Evolutionary conservation across 1,284 basidiomycete species (phyloP).

Genomic region (Naganishia albida): DNA sequence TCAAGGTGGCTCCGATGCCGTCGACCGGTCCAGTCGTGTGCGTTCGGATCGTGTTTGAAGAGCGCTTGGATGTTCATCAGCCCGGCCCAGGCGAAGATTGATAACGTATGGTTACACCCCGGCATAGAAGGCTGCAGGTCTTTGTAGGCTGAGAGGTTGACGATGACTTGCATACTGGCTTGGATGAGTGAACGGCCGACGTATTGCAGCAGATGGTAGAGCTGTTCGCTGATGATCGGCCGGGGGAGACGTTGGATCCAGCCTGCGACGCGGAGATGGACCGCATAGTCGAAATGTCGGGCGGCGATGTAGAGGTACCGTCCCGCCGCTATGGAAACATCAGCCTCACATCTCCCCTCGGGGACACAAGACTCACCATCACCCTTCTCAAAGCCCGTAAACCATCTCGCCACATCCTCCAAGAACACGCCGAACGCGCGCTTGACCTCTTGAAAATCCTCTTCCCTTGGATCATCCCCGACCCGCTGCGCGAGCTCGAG

Average conservation of each 20-base stretch:
- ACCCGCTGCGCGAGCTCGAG: not conserved
- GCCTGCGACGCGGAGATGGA: slow-evolving; percentile 8
- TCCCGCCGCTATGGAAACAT: not conserved
- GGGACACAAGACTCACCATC: not conserved
- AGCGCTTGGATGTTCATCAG: slow-evolving; percentile 16
- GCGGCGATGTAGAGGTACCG: slow-evolving; percentile 17
- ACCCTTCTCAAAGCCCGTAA: not conserved
- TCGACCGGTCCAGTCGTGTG: slow-evolving; percentile 13
- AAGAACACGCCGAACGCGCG: not conserved
- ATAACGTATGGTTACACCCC: slow-evolving; percentile 2
- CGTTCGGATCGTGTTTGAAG: not conserved
- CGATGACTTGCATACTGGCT: slow-evolving; percentile 5
- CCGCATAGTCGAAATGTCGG: slow-evolving; percentile 15
- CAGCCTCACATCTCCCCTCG: not conserved
- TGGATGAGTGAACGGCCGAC: slow-evolving; percentile 13
- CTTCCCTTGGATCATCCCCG: not conserved
- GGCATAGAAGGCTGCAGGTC: slow-evolving; percentile 16
- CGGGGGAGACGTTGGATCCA: slow-evolving; percentile 22
- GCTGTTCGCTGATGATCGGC: not conserved
- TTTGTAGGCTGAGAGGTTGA: slow-evolving; percentile 1
- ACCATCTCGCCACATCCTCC: slow-evolving; percentile 1
- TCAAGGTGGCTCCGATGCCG: slow-evolving; percentile 9
- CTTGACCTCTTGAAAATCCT: not conserved
- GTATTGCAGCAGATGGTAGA: not conserved
- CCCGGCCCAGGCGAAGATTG: slow-evolving; percentile 6